Evolutionary conservation across 1,284 basidiomycete species (phyloP), one percentile per base, ranked within the genome.

Genomic region (Ganoderma leucocontextum): DNA sequence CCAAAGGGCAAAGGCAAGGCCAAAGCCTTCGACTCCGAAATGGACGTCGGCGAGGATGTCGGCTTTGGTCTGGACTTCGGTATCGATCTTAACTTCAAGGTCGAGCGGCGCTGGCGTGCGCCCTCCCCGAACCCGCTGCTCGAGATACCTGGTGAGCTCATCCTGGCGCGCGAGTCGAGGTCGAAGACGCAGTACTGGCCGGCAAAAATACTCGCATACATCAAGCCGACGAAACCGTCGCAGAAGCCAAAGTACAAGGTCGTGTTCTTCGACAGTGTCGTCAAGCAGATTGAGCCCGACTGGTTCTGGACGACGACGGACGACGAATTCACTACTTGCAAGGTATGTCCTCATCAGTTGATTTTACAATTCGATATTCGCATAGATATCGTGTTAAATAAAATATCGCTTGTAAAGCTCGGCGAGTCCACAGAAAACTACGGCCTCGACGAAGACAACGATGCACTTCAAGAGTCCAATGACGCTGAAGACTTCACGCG

Each of bases 141-240:
- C 22, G 78, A 84, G 13, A 86, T 92, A 53, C 90, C 91, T 4
- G 91, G 91, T 1, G 91, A 93, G 76, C 78, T 87, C 1, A 79
- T 93, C 2, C 79, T 92, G 12, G 88, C 89, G 12, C 77, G 81
- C 53, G 86, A 86, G 44, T 81, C 79, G 29, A 80, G 74, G 62
- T 74, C 72, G 12, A 72, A 71, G n/a, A 78, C 77, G 1, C 71
- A 78, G 29, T 90, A 88, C 73, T 93, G 91, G 91, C 90, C 91
- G 7, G 91, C 89, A 2, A 80, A 82, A 75, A 78, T 93, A 57
- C 74, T 88, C n/a, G 80, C 74, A 2, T 91, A 89, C 73, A 68
- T 87, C 33, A 81, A 83, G n/a, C 83, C 88, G 6, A 76, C 73
- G 52, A 80, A 79, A 17, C 77, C 77, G 1, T 76, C 52, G 12